Evolutionary conservation across 1,284 basidiomycete genomes (phyloP).

Genomic region (Trichosporon sp.): DNA sequence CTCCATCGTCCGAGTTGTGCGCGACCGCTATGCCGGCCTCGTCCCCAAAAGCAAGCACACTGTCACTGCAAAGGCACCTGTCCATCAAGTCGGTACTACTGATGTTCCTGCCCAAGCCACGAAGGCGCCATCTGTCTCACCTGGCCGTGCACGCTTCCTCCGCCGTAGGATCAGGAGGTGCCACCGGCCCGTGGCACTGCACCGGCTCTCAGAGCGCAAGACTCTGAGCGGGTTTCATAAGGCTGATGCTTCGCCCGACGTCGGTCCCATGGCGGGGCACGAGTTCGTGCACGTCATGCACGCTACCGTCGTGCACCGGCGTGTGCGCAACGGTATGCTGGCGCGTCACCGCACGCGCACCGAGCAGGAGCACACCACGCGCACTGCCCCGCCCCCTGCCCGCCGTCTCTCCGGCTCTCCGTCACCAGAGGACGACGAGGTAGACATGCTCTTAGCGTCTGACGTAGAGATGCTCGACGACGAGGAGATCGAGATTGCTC

Average conservation of each 20-base stretch:
- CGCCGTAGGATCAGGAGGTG: background rate
- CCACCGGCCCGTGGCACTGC: background rate
- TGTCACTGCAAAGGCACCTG: background rate
- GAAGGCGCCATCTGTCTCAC: background rate
- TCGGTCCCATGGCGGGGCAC: background rate
- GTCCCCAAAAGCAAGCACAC: constrained; percentile 10
- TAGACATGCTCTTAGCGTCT: constrained; percentile 19
- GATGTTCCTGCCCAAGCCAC: background rate
- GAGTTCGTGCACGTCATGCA: background rate
- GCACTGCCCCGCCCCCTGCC: no score
- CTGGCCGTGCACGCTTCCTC: background rate
- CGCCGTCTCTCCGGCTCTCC: background rate
- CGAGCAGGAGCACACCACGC: background rate
- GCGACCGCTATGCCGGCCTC: constrained; percentile 4
- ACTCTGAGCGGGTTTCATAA: constrained; percentile 9
- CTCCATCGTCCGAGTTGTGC: constrained; percentile 1
- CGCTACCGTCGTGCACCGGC: background rate
- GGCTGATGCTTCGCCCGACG: background rate
- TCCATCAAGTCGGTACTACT: background rate
- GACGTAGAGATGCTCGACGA: constrained; percentile 26
- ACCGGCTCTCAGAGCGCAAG: background rate
- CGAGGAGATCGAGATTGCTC: constrained; percentile 20
- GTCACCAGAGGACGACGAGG: constrained; percentile 19
- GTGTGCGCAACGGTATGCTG: constrained; percentile 8
- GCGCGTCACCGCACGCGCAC: constrained; percentile 17